Evolutionary conservation across 1,284 basidiomycete species (phyloP).

Genomic region (Microbotryum intermedium): DNA sequence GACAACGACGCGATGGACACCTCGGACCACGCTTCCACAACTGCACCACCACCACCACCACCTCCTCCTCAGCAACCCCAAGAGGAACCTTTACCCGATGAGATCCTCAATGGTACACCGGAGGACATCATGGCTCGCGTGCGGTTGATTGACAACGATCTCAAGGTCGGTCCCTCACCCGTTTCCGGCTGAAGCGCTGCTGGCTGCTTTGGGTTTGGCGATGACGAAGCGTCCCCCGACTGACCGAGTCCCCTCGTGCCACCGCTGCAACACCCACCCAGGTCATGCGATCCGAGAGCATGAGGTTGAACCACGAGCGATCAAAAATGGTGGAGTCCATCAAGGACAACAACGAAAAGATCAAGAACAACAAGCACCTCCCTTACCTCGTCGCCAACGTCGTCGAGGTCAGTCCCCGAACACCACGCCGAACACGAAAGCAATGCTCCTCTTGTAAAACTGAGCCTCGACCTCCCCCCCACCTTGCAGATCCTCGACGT

Average conservation of each 20-base stretch:
- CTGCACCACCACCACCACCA: background rate
- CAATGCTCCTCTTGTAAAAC: background rate
- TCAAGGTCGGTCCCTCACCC: slow-evolving; percentile 54
- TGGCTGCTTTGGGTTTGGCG: background rate
- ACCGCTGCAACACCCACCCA: slow-evolving; percentile 35
- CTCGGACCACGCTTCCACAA: background rate
- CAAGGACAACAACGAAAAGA: slow-evolving; percentile 94
- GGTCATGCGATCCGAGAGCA: slow-evolving; percentile 92
- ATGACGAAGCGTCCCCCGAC: background rate
- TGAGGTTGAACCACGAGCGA: slow-evolving; percentile 87
- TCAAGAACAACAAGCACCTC: slow-evolving; percentile 98
- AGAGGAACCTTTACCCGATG: slow-evolving; percentile 51
- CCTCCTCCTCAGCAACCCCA: slow-evolving; percentile 3
- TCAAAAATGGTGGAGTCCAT: slow-evolving; percentile 97
- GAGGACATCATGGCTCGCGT: slow-evolving; percentile 80
- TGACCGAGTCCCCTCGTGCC: background rate
- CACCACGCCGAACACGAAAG: background rate
- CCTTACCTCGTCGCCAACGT: slow-evolving; percentile 98
- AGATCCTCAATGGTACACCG: slow-evolving; percentile 60
- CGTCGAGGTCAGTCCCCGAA: slow-evolving; percentile 58
- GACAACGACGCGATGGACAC: slow-evolving; percentile 19
- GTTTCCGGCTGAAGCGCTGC: background rate
- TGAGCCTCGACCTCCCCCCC: background rate
- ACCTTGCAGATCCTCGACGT: slow-evolving; percentile 77
- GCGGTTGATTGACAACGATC: slow-evolving; percentile 77